Evolutionary conservation across 2,329 filamentous ascomycete species (phyloP).

Genomic region (Colletotrichum chlorophyti): DNA sequence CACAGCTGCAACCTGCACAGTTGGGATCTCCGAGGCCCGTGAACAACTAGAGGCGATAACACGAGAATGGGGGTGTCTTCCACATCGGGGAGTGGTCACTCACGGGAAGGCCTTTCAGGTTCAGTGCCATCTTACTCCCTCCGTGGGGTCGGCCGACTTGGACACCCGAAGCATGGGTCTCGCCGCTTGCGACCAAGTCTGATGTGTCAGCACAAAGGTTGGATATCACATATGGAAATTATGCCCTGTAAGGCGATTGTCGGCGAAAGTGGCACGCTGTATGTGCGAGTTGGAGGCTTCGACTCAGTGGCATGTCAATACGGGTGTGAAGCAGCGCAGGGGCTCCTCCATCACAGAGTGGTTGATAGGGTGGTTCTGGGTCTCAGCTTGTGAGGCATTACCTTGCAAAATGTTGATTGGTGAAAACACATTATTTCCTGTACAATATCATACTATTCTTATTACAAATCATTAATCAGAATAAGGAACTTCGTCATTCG

Average conservation of each 20-base stretch:
- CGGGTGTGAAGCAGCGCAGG: neutral
- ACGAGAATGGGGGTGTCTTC: neutral
- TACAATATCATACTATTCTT: constrained; percentile 12
- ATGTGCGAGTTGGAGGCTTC: no score
- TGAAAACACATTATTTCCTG: constrained; percentile 12
- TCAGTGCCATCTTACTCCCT: no score
- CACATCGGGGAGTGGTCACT: neutral
- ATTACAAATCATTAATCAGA: constrained; percentile 2
- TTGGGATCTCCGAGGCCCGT: constrained; percentile 5
- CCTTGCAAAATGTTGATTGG: constrained; percentile 12
- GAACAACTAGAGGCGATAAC: neutral
- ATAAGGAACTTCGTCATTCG: neutral
- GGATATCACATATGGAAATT: no score
- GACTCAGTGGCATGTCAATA: neutral
- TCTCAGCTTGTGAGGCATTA: constrained; percentile 7
- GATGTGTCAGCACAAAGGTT: no score
- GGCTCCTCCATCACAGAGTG: neutral
- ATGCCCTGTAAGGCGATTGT: no score
- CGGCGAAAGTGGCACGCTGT: no score
- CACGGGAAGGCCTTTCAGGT: no score
- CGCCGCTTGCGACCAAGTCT: no score
- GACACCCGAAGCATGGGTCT: neutral
- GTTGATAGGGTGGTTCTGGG: neutral
- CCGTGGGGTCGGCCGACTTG: no score
- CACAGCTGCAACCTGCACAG: constrained; percentile 1